These are phyloP conservation scores for Euclidium syriacum DNA, from an alignment of 345 rosid genomes.

Conservation along the genomic window DNA sequence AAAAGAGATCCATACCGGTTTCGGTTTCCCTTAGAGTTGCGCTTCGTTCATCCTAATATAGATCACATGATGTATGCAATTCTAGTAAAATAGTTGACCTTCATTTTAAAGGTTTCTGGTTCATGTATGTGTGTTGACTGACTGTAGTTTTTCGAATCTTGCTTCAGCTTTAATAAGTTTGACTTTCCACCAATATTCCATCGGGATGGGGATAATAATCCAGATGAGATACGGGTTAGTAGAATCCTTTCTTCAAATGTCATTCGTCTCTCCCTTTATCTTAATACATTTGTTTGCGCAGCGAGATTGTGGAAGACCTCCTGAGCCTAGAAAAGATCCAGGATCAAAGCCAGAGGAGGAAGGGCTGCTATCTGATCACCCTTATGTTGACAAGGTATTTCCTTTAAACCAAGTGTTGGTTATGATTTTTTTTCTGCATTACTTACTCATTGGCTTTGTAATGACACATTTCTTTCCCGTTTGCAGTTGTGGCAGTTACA, in stretches of 20 bases:
- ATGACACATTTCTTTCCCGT: conserved; percentile 2
- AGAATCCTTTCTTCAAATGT: conserved; percentile 5
- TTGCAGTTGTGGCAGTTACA: conserved; percentile 92
- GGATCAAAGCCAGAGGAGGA: conserved; percentile 79
- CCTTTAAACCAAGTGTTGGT: background rate
- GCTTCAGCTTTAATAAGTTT: conserved; percentile 79
- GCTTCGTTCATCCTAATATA: conserved; percentile 80
- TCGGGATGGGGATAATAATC: conserved; percentile 72
- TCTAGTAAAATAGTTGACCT: background rate
- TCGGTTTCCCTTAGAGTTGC: conserved; percentile 93
- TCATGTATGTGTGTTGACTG: conserved; percentile 2
- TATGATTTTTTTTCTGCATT: background rate
- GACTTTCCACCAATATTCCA: conserved; percentile 88
- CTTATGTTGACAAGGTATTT: conserved; percentile 79
- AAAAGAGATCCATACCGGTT: conserved; percentile 90
- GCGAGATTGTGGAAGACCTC: conserved; percentile 94
- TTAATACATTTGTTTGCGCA: conserved; percentile 25
- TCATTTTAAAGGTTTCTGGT: background rate
- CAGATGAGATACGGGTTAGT: conserved; percentile 73
- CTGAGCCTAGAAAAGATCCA: conserved; percentile 73
- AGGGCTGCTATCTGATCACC: conserved; percentile 83
- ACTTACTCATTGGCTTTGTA: background rate
- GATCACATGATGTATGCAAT: conserved; percentile 84
- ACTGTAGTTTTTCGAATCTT: conserved; percentile 7
- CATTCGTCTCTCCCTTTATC: conserved; percentile 7